A percentile compares a stretch with the other conserved stretches of the same genome.
Conservation (phyloP, 192 early-diverging fungal species). For the Backusella australiensis region DNA sequence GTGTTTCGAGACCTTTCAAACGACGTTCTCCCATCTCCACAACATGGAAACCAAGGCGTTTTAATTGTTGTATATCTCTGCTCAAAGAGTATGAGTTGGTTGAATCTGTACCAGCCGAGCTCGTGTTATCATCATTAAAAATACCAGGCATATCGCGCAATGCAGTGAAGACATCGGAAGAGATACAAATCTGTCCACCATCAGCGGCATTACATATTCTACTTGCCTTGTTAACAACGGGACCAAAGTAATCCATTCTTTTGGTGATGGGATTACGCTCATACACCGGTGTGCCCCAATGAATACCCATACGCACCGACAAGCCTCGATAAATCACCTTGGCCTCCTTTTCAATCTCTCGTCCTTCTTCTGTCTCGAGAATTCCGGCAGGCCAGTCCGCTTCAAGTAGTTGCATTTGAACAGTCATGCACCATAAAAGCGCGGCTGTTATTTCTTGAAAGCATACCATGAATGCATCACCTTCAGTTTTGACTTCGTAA, state of each 20-base stretch:
- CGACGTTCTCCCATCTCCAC: conserved; percentile 79
- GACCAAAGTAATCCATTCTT: conserved; percentile 96
- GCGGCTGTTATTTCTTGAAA: conserved; percentile 81
- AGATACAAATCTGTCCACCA: conserved; percentile 87
- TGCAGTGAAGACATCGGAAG: conserved; percentile 65
- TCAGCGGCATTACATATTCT: conserved; percentile 83
- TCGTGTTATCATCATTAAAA: conserved; percentile 7
- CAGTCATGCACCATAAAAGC: conserved; percentile 84
- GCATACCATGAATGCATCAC: conserved; percentile 92
- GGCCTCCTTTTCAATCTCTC: conserved; percentile 63
- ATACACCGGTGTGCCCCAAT: conserved; percentile 84
- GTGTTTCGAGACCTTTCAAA: conserved; percentile 88
- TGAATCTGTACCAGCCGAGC: conserved; percentile 12
- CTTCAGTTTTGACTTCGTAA: conserved; percentile 96
- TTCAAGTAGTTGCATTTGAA: conserved; percentile 75
- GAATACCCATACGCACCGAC: conserved; percentile 92
- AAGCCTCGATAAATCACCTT: conserved; percentile 80
- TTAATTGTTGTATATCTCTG: conserved; percentile 43
- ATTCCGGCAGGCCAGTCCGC: conserved; percentile 90
- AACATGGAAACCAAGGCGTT: conserved; percentile 63
- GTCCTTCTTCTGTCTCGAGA: conserved; percentile 71
- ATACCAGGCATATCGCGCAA: conserved; percentile 32
- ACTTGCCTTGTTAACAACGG: conserved; percentile 87
- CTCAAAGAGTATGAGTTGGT: conserved; percentile 8
- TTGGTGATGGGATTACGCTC: conserved; percentile 86